Base-by-base conservation (phyloP, 192 early-diverging fungal genomes). In the Backusella tarrabulga region DNA sequence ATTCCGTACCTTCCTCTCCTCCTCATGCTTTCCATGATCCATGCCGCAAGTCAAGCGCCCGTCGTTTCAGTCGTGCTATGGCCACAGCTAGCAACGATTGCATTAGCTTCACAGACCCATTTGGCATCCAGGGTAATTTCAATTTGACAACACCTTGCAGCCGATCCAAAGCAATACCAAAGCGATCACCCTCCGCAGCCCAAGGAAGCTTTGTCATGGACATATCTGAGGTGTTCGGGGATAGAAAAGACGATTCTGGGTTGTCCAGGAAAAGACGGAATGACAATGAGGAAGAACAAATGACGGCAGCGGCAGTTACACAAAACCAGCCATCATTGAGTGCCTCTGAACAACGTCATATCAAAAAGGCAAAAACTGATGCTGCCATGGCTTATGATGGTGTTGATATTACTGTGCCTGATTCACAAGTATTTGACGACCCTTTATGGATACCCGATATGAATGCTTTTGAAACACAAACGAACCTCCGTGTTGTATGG, bases 401-500 rank as follows among this genome's bases (percentile, higher is more conserved):
- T 52, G 68, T 79, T 41, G 78, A 79, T 56, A 73, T 79, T 41
- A 34, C 40, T 19, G 44, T 42, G 32, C 67, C 54, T 44, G 78
- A 79, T 19, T 42, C 67, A 26, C 38, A 69, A 21, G 36, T 70
- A 42, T 79, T 66, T 44, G 52, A 69, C 56, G 32, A 71, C 21
- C 21, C 52, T 0, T 26, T 50, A 41, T 79, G 78, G 78, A 75
- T 75, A 63, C 78, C 78, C 14, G 54, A 79, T 2, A 42, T 46
- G 34, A 56, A 34, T 66, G 78, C 36, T 40, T 71, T 79, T 41
- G 67, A 75, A 63, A n/a, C 52, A 67, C 52, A 46, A 32, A 40
- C 52, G 4, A 44, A 46, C 38, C 34, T 79, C 4, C 66, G 71
- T 12, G 73, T 79, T 19, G 66, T 74, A 71, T 79, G 78, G 78